These are phyloP conservation scores for Chondrostereum purpureum DNA, from an alignment of 1,284 basidiomycete species.

Conservation along the genomic window DNA sequence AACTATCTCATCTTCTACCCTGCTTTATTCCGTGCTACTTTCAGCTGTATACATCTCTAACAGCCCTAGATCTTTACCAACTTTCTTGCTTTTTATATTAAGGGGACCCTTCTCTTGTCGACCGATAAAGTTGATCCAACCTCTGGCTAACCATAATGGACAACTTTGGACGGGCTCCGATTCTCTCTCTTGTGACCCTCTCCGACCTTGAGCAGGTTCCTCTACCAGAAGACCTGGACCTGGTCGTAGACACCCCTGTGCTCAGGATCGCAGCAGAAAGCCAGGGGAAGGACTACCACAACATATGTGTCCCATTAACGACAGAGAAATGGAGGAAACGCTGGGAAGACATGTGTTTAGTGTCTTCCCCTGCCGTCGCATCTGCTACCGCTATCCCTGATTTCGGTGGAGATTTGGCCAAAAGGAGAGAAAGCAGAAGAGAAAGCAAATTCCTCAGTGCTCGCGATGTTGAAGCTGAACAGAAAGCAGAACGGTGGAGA, in stretches of 20 bases:
- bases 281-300: conserved; percentile 53
- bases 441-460: conserved; percentile 11
- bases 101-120: too few relatives aligned
- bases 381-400: conserved; percentile 24
- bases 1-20: too few relatives aligned
- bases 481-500: conserved; percentile 86
- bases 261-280: conserved; percentile 45
- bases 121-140: too few relatives aligned
- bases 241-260: conserved; percentile 34
- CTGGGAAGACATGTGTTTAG: conserved; percentile 87
- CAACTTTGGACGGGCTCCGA: too few relatives aligned
- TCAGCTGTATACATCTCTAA: too few relatives aligned
- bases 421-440: conserved; percentile 18
- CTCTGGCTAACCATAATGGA: too few relatives aligned
- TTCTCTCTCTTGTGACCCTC: not conserved
- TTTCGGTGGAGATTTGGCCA: conserved; percentile 20
- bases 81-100: too few relatives aligned
- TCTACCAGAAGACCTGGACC: conserved; percentile 5
- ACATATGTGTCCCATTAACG: conserved; percentile 79
- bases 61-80: too few relatives aligned
- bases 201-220: conserved; percentile 1
- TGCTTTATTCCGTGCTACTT: too few relatives aligned
- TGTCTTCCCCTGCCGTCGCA: conserved; percentile 36
- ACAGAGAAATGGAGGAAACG: conserved; percentile 82
- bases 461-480: conserved; percentile 48